Conservation (phyloP, 129 eudicot species). For the Flaveria ramosissima region DNA sequence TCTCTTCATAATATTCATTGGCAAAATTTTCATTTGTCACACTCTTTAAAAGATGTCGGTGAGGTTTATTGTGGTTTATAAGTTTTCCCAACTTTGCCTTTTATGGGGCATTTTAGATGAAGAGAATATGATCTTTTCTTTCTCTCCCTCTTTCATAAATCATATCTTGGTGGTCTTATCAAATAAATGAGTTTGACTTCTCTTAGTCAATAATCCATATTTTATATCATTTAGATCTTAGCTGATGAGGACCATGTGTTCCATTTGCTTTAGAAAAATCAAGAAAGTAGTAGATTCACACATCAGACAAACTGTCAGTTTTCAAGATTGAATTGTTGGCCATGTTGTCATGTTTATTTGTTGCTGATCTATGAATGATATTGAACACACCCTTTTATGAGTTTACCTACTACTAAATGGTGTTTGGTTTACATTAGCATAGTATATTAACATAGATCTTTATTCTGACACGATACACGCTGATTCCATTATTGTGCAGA, state of each 20-base stretch:
- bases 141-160: not conserved
- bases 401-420: not conserved
- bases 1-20: not conserved
- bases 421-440: not conserved
- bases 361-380: slow-evolving; percentile 10
- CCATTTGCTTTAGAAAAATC: slow-evolving; percentile 25
- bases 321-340: slow-evolving; percentile 6
- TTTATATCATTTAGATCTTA: slow-evolving; percentile 14
- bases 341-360: slow-evolving; percentile 30
- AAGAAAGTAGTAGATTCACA: slow-evolving; percentile 21
- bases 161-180: slow-evolving; percentile 21
- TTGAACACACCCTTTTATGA: slow-evolving; percentile 4
- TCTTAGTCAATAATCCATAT: slow-evolving; percentile 16
- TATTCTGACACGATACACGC: not conserved
- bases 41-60: not conserved
- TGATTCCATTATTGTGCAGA: slow-evolving; percentile 22
- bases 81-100: not conserved
- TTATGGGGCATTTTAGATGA: not conserved
- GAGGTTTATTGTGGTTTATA: not conserved
- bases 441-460: not conserved
- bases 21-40: not conserved
- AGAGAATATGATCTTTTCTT: not conserved
- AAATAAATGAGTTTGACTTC: slow-evolving; percentile 27
- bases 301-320: slow-evolving; percentile 15
- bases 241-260: slow-evolving; percentile 13